A percentile compares a stretch with the other conserved stretches of the same genome.
phyloP scores from a whole-genome alignment of 176 grass and related monocot species.

The Raddia distichophylla region DNA sequence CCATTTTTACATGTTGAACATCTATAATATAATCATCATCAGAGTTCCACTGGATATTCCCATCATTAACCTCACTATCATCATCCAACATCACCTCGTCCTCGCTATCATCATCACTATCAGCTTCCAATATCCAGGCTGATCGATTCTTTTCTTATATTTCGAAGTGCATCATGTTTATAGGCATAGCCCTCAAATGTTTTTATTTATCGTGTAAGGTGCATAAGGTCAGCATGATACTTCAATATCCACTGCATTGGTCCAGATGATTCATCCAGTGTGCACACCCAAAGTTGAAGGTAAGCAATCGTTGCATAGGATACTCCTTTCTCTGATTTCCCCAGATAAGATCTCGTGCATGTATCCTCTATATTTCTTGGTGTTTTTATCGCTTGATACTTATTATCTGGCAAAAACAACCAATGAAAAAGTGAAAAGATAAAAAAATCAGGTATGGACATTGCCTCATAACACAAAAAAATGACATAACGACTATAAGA shows the following conservation, averaged over 20 bases:
- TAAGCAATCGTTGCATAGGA: background rate
- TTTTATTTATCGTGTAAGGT: too few species aligned
- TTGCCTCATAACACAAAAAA: too few species aligned
- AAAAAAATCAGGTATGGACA: too few species aligned
- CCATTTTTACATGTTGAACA: too few species aligned
- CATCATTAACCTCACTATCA: background rate
- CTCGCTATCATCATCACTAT: background rate
- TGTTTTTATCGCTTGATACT: background rate
- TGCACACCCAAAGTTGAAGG: background rate
- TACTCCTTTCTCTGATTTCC: background rate
- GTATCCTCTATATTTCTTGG: background rate
- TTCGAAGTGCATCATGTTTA: too few species aligned
- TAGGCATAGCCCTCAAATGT: too few species aligned
- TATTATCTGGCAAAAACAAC: background rate
- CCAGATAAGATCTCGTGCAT: background rate
- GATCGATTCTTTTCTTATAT: background rate
- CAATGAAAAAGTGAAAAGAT: background rate
- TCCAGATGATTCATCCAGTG: background rate
- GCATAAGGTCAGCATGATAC: background rate
- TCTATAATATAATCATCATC: background rate
- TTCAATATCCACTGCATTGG: background rate
- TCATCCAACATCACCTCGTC: too few species aligned
- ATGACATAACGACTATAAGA: too few species aligned
- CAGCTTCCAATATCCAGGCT: background rate
- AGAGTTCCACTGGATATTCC: background rate